Evolutionary conservation across 2,329 filamentous ascomycete species (phyloP).

Genomic region (Colletotrichum sp.): DNA sequence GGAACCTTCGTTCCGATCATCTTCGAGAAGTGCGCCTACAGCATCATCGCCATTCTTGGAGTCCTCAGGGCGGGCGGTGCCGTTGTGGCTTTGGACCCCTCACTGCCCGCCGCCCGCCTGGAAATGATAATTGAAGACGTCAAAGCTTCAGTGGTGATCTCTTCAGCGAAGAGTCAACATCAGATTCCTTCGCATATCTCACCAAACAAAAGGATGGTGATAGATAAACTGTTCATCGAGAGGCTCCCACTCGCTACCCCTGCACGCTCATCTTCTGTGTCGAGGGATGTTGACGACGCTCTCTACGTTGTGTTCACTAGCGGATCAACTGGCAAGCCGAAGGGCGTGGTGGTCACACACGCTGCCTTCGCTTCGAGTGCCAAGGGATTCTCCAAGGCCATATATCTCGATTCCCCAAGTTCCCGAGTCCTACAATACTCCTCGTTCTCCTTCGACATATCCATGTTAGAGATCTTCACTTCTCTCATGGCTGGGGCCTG

Average conservation of each 20-base stretch:
- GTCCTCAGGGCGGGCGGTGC: conserved; percentile 1
- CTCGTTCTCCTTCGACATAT: conserved; percentile 46
- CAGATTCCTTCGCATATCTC: background rate
- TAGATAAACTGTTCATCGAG: background rate
- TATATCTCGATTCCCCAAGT: background rate
- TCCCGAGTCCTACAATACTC: conserved; percentile 40
- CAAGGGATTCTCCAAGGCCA: background rate
- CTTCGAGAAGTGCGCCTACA: conserved; percentile 14
- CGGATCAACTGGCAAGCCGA: conserved; percentile 12
- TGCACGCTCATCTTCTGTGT: background rate
- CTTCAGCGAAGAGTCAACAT: background rate
- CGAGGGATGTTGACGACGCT: background rate
- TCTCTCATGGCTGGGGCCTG: conserved; percentile 39
- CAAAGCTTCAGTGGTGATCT: background rate
- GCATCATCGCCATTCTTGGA: background rate
- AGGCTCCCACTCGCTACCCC: background rate
- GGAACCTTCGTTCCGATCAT: conserved; percentile 11
- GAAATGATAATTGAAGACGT: conserved; percentile 1
- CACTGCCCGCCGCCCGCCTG: background rate
- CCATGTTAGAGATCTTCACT: conserved; percentile 39
- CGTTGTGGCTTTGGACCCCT: conserved; percentile 4
- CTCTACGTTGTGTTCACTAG: conserved; percentile 4
- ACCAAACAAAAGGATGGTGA: background rate
- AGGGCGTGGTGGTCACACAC: conserved; percentile 11
- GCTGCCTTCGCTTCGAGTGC: background rate